Conservation (phyloP, 495 filamentous ascomycete species). For the Aspergillus bridgeri region DNA sequence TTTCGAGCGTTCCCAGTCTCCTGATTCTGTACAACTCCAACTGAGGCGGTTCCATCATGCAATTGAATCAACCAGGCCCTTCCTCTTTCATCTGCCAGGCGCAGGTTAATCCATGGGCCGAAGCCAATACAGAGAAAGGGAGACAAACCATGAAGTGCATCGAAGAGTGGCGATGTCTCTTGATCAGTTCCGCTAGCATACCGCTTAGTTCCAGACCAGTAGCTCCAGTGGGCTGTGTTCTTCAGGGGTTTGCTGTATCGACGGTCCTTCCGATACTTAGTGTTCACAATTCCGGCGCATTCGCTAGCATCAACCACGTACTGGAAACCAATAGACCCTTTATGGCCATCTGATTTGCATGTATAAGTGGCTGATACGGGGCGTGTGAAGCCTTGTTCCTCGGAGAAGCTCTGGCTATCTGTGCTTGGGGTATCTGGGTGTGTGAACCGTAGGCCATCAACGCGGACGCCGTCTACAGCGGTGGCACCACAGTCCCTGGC, state of each 20-base stretch:
- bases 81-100: conserved; percentile 18
- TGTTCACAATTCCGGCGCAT: conserved; percentile 10
- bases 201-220: conserved; percentile 24
- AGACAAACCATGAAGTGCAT: conserved; percentile 27
- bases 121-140: too few relatives aligned
- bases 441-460: background rate
- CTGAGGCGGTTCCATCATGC: conserved; percentile 32
- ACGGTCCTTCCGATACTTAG: conserved; percentile 39
- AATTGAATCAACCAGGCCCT: conserved; percentile 32
- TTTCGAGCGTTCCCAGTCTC: conserved; percentile 23
- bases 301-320: background rate
- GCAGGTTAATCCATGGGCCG: too few relatives aligned
- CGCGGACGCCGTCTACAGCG: conserved; percentile 28
- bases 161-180: conserved; percentile 31
- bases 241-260: conserved; percentile 33
- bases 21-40: conserved; percentile 38
- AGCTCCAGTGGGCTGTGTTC: conserved; percentile 39
- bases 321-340: background rate
- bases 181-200: conserved; percentile 18
- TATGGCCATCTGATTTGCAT: background rate
- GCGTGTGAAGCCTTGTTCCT: background rate
- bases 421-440: too few relatives aligned
- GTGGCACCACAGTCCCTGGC: conserved; percentile 43
- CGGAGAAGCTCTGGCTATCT: background rate
- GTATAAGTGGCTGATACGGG: background rate